Base-by-base conservation (phyloP, 192 early-diverging fungal genomes). In the Backusella tuberculispora region DNA sequence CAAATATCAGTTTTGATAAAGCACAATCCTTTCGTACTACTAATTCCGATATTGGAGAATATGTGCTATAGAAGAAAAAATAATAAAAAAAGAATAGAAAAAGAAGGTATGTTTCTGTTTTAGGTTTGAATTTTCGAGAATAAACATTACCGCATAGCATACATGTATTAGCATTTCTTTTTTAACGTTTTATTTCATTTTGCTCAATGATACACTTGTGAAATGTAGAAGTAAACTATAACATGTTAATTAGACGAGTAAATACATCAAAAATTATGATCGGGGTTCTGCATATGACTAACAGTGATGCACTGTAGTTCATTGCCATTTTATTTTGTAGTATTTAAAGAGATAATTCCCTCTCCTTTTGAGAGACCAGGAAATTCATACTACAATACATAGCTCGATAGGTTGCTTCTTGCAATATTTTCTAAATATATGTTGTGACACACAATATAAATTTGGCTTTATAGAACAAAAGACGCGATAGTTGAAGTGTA, bases 401-500 rank as follows among this genome's bases (percentile, higher is more conserved):
- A 60, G 21, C 21, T 1, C 24, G 21, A 60, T 60, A 60, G 6
- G 53, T 60, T 60, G 26, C 21, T 26, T 21, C 26, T 26, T 26
- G 26, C 26, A 24, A 60, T 60, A 13, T 60, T 34, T 34, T 26
- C 21, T 24, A 60, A 60, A 26, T 60, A 60, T 13, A 24, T 60
- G 24, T 60, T 60, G 53, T 60, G 53, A 26, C 53, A 60, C 53
- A 60, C 53, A 60, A 60, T 60, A 60, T 19, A 24, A 26, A 60
- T 60, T 26, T 60, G 26, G 21, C 24, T 60, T 24, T 60, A 60
- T 19, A 24, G 12, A 19, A 60, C 53, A 13, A 24, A 13, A 19
- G 21, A 60, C 10, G 26, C 24, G 13, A 60, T n/a, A n/a, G n/a
- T n/a, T 60, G 9, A 60, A 9, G 10, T 8, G 12, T 56, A 4